Evolutionary conservation across 2,329 filamentous ascomycete genomes (phyloP).

Genomic region (Colletotrichum graminicola): DNA sequence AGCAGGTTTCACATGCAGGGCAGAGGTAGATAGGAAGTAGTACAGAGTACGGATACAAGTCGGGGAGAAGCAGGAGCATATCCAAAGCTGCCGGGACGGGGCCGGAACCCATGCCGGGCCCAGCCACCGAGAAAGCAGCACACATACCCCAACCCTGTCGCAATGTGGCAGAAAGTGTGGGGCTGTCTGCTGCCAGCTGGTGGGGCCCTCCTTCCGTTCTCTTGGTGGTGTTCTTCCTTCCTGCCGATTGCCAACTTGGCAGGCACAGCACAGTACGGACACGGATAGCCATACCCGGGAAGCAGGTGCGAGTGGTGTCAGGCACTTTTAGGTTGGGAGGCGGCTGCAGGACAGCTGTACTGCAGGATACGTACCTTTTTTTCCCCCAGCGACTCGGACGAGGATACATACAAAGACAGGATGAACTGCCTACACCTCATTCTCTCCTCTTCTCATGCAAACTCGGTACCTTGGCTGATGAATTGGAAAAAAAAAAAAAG

Average conservation of each 20-base stretch:
- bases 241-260: background rate
- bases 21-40: background rate
- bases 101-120: constrained; percentile 20
- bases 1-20: constrained; percentile 24
- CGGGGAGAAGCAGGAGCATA: background rate
- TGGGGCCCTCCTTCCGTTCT: background rate
- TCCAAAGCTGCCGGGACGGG: constrained; percentile 23
- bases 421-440: constrained; percentile 22
- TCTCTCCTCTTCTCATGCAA: background rate
- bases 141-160: background rate
- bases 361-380: constrained; percentile 34
- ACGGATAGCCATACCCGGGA: background rate
- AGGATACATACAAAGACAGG: constrained; percentile 27
- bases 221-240: background rate
- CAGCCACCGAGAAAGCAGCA: constrained; percentile 34
- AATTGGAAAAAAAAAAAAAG: background rate
- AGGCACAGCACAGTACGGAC: constrained; percentile 9
- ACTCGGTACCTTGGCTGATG: background rate
- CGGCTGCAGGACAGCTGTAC: constrained; percentile 36
- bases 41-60: no score
- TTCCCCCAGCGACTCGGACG: background rate
- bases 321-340: constrained; percentile 22
- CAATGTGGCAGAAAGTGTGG: constrained; percentile 24
- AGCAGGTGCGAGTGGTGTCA: background rate
- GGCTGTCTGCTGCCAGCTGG: constrained; percentile 2